Base-by-base conservation (phyloP, 2,329 filamentous ascomycete species). In the Xylariaceae sp. region DNA sequence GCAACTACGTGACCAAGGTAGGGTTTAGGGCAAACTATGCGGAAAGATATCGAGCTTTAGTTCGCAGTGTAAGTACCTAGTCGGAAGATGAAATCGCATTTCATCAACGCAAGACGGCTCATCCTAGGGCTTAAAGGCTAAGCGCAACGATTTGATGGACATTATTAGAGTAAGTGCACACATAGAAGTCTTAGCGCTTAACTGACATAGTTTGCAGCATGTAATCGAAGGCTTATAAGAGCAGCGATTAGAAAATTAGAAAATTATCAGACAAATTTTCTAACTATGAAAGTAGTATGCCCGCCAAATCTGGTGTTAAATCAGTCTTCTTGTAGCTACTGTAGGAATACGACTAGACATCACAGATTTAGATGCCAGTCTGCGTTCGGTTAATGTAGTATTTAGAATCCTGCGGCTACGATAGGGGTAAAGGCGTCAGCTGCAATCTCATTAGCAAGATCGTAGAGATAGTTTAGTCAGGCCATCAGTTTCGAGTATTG, bases 281-380 rank as follows among this genome's bases (percentile, higher is more conserved):
- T 39, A 18, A 50, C 7, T 4, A 9, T 23, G 29, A 8, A 35
- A 58, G 55, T 44, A n/a, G 48, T 49, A 8, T 63, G 60, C 27
- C 36, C 50, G 10, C 58, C 60, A 15, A 63, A 59, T 21, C 47
- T 30, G n/a, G 55, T 50, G n/a, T 46, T 58, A 4, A 42, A 55
- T 24, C 44, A 55, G 35, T 55, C 42, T 13, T 30, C 46, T 23
- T 62, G 61, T 41, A 57, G 30, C 37, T 57, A 49, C n/a, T 57
- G 49, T 23, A 49, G 54, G 7, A 57, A 57, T 16, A 53, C 49
- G 3, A 53, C 49, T n/a, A 44, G 50, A 50, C 53, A 53, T 33
- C 53, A 49, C 35, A 49, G 54, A 5, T 37, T 50, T 1, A 49
- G 54, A 2, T 57, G 54, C 18, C 54, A 57, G 26, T 49, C 43